phyloP scores from a whole-genome alignment of 768 basidiomycete species.

The Pleurotus cornucopiae region DNA sequence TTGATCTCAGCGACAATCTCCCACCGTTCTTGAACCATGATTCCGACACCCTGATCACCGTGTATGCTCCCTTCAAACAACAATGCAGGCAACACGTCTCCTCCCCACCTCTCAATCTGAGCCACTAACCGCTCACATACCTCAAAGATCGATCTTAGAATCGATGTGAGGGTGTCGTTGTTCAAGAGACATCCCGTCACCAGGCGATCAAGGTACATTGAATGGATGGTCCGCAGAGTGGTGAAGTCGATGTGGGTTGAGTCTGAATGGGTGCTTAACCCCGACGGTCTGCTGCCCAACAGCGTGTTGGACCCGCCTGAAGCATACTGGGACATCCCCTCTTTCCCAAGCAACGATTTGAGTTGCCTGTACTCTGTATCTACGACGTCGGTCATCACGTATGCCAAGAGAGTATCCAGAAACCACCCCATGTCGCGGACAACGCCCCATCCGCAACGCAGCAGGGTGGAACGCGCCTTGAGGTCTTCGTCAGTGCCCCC shows the following conservation, averaged over 20 bases:
- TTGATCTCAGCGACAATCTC: slow-evolving; percentile 70
- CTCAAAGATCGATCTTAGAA: slow-evolving; percentile 71
- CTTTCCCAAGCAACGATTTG: slow-evolving; percentile 50
- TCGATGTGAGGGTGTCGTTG: slow-evolving; percentile 55
- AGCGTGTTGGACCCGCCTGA: slow-evolving; percentile 14
- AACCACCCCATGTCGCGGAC: slow-evolving; percentile 92
- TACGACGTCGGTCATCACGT: slow-evolving; percentile 88
- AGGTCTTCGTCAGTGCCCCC: slow-evolving; percentile 77
- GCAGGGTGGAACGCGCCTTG: slow-evolving; percentile 55
- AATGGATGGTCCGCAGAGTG: slow-evolving; percentile 77
- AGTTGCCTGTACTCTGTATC: slow-evolving; percentile 78
- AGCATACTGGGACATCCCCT: slow-evolving; percentile 15
- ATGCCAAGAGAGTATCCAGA: slow-evolving; percentile 75
- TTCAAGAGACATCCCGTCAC: slow-evolving; percentile 77
- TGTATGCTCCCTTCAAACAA: slow-evolving; percentile 77
- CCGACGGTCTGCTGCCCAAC: slow-evolving; percentile 19
- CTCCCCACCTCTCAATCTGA: slow-evolving; percentile 89
- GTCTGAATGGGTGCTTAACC: slow-evolving; percentile 15
- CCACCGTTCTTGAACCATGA: slow-evolving; percentile 69
- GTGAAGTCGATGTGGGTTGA: slow-evolving; percentile 72
- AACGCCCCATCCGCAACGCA: slow-evolving; percentile 83
- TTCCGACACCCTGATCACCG: slow-evolving; percentile 58
- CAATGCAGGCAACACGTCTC: slow-evolving; percentile 81
- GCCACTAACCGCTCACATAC: slow-evolving; percentile 85
- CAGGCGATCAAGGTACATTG: slow-evolving; percentile 74